Percentiles rank a stretch among this genome's conserved stretches.
These are phyloP conservation scores for Aspergillus baeticus DNA, from an alignment of 495 filamentous ascomycete species.

Conservation along the genomic window DNA sequence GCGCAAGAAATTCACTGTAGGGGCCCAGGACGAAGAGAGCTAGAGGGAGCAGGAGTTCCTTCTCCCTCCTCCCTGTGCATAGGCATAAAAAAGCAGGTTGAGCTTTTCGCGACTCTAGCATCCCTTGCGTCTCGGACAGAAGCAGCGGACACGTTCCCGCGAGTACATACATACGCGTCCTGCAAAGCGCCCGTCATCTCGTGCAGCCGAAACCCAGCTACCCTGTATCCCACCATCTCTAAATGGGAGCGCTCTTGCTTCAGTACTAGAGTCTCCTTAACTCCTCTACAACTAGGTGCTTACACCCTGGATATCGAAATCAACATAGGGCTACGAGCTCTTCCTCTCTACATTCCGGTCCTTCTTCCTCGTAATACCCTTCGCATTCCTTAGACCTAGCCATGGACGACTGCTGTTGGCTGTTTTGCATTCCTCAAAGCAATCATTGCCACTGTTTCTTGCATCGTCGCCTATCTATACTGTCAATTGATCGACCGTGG, in stretches of 20 bases:
- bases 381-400: conserved; percentile 19
- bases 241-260: conserved; percentile 4
- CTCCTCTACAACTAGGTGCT: conserved; percentile 20
- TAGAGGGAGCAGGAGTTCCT: conserved; percentile 30
- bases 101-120: conserved; percentile 17
- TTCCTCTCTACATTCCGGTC: conserved; percentile 38
- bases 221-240: conserved; percentile 21
- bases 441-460: conserved; percentile 26
- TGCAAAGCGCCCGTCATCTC: conserved; percentile 24
- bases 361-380: conserved; percentile 18
- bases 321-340: conserved; percentile 20
- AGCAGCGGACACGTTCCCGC: conserved; percentile 42
- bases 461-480: conserved; percentile 28
- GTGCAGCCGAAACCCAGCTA: conserved; percentile 23
- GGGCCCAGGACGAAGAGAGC: conserved; percentile 64
- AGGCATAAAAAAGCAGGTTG: conserved; percentile 22
- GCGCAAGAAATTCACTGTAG: conserved; percentile 86
- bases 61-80: conserved; percentile 32
- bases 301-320: conserved; percentile 22
- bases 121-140: conserved; percentile 39
- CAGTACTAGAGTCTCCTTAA: conserved; percentile 23
- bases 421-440: conserved; percentile 34
- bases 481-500: conserved; percentile 18
- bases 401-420: conserved; percentile 27
- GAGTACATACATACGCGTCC: conserved; percentile 36